Evolutionary conservation across 768 basidiomycete genomes (phyloP).

Genomic region (Boletus fagicola): DNA sequence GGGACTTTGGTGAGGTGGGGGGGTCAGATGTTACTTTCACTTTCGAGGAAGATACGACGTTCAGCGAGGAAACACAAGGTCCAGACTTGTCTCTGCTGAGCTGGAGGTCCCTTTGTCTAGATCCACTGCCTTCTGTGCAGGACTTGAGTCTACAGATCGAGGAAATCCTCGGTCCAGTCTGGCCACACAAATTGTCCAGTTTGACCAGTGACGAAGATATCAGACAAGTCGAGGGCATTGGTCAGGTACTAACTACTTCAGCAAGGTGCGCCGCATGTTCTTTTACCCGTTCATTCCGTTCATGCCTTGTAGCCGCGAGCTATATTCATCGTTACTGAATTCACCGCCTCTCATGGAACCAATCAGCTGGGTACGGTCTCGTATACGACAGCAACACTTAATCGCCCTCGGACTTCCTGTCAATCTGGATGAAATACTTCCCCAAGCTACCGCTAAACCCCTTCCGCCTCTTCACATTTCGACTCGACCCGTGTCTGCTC

Average conservation of each 20-base stretch:
- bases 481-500: conserved; percentile 79
- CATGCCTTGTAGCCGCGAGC: conserved; percentile 57
- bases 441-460: conserved; percentile 58
- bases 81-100: conserved; percentile 43
- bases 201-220: conserved; percentile 68
- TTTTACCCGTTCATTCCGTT: conserved; percentile 24
- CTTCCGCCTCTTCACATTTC: conserved; percentile 81
- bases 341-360: conserved; percentile 74
- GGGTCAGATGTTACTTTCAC: conserved; percentile 40
- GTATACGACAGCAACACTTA: conserved; percentile 86
- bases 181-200: conserved; percentile 51
- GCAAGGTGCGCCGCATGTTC: conserved; percentile 54
- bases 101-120: conserved; percentile 64
- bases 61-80: conserved; percentile 14
- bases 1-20: conserved; percentile 75
- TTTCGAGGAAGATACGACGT: conserved; percentile 31
- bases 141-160: conserved; percentile 63
- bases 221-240: conserved; percentile 76
- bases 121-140: conserved; percentile 58
- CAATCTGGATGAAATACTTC: conserved; percentile 89
- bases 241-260: conserved; percentile 71
- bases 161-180: conserved; percentile 63
- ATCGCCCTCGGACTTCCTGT: conserved; percentile 92
- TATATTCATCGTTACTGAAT: conserved; percentile 71
- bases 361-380: conserved; percentile 93